These are phyloP conservation scores for Chaetomium sp. DNA, from an alignment of 2,329 filamentous ascomycete species.

Conservation along the genomic window DNA sequence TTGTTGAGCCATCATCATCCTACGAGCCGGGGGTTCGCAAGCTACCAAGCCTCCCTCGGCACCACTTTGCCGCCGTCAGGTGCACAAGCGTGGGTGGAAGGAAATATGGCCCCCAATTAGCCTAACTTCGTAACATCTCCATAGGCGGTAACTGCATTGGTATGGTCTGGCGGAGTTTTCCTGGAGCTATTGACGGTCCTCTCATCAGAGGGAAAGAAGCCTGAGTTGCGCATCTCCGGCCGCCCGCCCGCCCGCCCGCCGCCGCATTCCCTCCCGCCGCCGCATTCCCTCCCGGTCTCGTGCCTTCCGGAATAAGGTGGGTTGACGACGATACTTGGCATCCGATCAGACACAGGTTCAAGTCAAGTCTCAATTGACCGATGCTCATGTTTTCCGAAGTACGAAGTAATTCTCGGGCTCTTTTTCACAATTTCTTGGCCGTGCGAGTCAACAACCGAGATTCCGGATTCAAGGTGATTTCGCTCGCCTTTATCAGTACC, in stretches of 20 bases:
- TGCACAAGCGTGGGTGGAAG: background rate
- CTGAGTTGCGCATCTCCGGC: background rate
- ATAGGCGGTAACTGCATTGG: background rate
- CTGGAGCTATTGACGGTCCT: background rate
- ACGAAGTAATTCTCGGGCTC: background rate
- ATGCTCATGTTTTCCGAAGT: background rate
- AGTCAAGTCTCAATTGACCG: background rate
- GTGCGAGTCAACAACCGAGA: background rate
- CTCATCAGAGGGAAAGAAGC: background rate
- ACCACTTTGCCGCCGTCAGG: slow-evolving; percentile 8
- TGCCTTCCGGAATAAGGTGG: background rate
- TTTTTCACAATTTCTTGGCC: background rate
- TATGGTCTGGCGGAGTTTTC: background rate
- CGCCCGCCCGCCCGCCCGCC: no score
- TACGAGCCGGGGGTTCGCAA: background rate
- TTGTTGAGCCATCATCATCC: slow-evolving; percentile 4
- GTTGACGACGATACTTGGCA: slow-evolving; percentile 2
- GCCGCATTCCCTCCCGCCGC: background rate
- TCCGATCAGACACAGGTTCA: background rate
- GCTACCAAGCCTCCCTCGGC: slow-evolving; percentile 11
- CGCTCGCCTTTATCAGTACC: background rate
- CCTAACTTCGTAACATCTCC: background rate
- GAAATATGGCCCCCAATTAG: slow-evolving; percentile 9
- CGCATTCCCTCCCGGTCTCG: background rate
- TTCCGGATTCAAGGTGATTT: background rate